These are phyloP conservation scores for Boletellus deceptivus DNA, from an alignment of 1,284 basidiomycete species.

Conservation along the genomic window DNA sequence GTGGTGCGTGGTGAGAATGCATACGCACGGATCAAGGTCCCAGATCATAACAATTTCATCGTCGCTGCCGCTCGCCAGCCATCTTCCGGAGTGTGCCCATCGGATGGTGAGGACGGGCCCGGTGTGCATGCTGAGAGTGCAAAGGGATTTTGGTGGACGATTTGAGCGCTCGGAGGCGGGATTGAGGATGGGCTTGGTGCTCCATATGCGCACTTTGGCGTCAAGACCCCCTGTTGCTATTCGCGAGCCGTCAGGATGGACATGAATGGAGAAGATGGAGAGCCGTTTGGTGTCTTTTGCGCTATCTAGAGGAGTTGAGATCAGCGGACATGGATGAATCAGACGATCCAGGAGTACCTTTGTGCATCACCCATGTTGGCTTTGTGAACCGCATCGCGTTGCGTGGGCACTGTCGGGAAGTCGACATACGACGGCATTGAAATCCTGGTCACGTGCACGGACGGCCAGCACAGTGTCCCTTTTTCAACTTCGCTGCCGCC, in stretches of 20 bases:
- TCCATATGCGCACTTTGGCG: conserved; percentile 97
- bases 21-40: conserved; percentile 90
- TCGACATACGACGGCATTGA: not conserved
- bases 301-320: conserved; percentile 19
- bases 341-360: conserved; percentile 27
- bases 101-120: conserved; percentile 93
- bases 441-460: conserved; percentile 8
- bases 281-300: conserved; percentile 60
- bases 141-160: conserved; percentile 82
- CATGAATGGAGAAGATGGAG: conserved; percentile 90
- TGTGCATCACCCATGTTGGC: conserved; percentile 55
- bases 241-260: conserved; percentile 94
- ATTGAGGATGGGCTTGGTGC: conserved; percentile 88
- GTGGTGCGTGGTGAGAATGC: not conserved
- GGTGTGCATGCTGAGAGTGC: conserved; percentile 91
- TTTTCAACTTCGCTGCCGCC: too few species aligned
- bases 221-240: conserved; percentile 96
- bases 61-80: conserved; percentile 95
- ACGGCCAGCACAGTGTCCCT: too few species aligned
- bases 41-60: conserved; percentile 96
- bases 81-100: conserved; percentile 93
- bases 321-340: not conserved
- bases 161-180: conserved; percentile 69
- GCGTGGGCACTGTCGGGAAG: not conserved
- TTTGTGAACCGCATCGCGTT: conserved; percentile 53